Evolutionary conservation across 2,329 filamentous ascomycete species (phyloP).

Genomic region (Fonsecaea nubica): DNA sequence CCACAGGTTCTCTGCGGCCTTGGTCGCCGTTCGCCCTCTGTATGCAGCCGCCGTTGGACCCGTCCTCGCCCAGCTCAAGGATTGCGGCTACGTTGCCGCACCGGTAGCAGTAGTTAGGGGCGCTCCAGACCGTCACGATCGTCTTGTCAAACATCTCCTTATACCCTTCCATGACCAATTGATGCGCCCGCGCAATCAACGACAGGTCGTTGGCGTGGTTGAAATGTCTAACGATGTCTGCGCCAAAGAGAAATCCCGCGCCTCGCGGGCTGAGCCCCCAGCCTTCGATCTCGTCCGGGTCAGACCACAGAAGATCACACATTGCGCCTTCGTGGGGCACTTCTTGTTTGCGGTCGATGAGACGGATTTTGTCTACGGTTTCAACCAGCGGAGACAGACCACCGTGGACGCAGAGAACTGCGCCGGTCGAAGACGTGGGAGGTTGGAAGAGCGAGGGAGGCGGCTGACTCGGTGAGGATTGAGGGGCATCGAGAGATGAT

Average conservation of each 20-base stretch:
- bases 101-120: conserved; percentile 95
- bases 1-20: conserved; percentile 46
- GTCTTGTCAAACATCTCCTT: conserved; percentile 98
- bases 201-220: conserved; percentile 93
- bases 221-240: conserved; percentile 94
- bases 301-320: conserved; percentile 98
- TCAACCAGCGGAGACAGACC: conserved; percentile 91
- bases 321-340: conserved; percentile 98
- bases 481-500: conserved; percentile 66
- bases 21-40: conserved; percentile 52
- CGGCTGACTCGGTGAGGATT: conserved; percentile 71
- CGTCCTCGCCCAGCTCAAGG: conserved; percentile 75
- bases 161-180: conserved; percentile 98
- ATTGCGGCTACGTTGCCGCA: conserved; percentile 97
- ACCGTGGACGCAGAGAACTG: conserved; percentile 93
- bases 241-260: conserved; percentile 92
- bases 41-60: conserved; percentile 60
- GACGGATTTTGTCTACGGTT: conserved; percentile 90
- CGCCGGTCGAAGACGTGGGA: conserved; percentile 66
- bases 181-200: conserved; percentile 90
- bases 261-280: conserved; percentile 95
- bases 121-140: conserved; percentile 98
- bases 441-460: conserved; percentile 53
- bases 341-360: conserved; percentile 96
- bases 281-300: conserved; percentile 96